Base-by-base conservation (phyloP, 768 basidiomycete genomes). In the Suillus tomentosus region DNA sequence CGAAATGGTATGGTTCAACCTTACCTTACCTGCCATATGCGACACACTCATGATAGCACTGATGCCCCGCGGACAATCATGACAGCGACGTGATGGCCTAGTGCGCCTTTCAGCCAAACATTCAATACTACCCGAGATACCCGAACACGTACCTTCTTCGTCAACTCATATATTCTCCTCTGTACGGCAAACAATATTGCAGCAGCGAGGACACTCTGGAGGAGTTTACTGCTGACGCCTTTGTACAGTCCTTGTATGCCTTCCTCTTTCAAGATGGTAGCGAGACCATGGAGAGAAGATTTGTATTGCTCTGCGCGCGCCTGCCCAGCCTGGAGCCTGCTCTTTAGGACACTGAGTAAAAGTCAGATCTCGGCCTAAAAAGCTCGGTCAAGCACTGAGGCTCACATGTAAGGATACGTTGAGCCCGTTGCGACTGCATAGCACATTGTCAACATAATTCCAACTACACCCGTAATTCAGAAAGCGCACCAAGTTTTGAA, bases 141-240 rank as follows among this genome's bases (percentile, higher is more conserved):
- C 19, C 19, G 6, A 6, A 58, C 24, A 64, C 70, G 15, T 48
- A 81, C 81, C 78, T 78, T 73, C 71, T 87, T 91, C 14, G 85
- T 87, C n/a, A 88, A 65, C 68, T 92, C 89, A 63, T 88, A 93
- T 62, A 92, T 86, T 67, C 94, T 84, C 70, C 89, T 84, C 76
- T 99, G 96, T 8, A 91, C 87, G 15, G 89, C 91, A 73, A 99
- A 99, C 67, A 99, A 82, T 69, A 99, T 94, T 7, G 95, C 94
- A 17, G 95, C 95, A 9, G 95, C 96, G 58, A 98, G 81, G 1
- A 97, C 93, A 67, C 91, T 94, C 77, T 98, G 96, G 5, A 92
- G 64, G 24, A 99, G 86, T 79, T 99, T 99, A 71, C 89, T 92
- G 15, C 83, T 83, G 34, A 96, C 84, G 7, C 96, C 96, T 68